Evolutionary conservation across 768 basidiomycete species (phyloP).

Genomic region (Boletus tomentosulus): DNA sequence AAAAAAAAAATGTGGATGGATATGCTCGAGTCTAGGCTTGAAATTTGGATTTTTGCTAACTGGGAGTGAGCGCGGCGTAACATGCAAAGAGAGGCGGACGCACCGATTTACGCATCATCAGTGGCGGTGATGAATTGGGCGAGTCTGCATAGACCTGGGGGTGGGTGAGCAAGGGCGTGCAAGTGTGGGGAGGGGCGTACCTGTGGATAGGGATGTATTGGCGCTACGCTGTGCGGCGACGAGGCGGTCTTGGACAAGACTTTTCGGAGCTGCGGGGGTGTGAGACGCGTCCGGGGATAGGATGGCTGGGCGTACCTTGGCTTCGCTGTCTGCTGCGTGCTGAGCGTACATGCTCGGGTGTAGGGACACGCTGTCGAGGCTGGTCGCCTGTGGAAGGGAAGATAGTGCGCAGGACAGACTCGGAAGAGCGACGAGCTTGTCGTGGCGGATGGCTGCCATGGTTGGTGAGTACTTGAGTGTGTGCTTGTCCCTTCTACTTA

Average conservation of each 20-base stretch:
- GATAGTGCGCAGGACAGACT: slow-evolving; percentile 66
- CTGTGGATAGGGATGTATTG: slow-evolving; percentile 32
- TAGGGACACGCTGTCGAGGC: slow-evolving; percentile 58
- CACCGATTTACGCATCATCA: slow-evolving; percentile 58
- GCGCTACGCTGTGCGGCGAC: slow-evolving; percentile 32
- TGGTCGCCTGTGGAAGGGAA: slow-evolving; percentile 67
- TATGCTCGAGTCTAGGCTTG: slow-evolving; percentile 31
- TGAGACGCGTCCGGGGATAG: slow-evolving; percentile 6
- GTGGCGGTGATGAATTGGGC: slow-evolving; percentile 37
- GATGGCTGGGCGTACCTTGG: slow-evolving; percentile 47
- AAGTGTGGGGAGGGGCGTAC: slow-evolving; percentile 31
- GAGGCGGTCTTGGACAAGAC: slow-evolving; percentile 52
- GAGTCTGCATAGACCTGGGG: slow-evolving; percentile 37
- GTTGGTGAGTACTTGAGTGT: background rate
- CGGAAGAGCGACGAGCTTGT: slow-evolving; percentile 68
- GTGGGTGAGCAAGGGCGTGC: slow-evolving; percentile 6
- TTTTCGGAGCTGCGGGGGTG: slow-evolving; percentile 48
- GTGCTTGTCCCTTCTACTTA: background rate
- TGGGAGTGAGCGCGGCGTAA: background rate
- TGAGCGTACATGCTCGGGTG: slow-evolving; percentile 70
- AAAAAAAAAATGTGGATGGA: slow-evolving; percentile 18
- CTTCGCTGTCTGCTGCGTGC: slow-evolving; percentile 67
- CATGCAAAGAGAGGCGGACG: slow-evolving; percentile 7
- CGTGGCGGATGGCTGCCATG: slow-evolving; percentile 36
- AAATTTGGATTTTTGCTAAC: slow-evolving; percentile 34